Evolutionary conservation across 2,329 filamentous ascomycete genomes (phyloP).

Genomic region (Cladosporium sphaerospermum): DNA sequence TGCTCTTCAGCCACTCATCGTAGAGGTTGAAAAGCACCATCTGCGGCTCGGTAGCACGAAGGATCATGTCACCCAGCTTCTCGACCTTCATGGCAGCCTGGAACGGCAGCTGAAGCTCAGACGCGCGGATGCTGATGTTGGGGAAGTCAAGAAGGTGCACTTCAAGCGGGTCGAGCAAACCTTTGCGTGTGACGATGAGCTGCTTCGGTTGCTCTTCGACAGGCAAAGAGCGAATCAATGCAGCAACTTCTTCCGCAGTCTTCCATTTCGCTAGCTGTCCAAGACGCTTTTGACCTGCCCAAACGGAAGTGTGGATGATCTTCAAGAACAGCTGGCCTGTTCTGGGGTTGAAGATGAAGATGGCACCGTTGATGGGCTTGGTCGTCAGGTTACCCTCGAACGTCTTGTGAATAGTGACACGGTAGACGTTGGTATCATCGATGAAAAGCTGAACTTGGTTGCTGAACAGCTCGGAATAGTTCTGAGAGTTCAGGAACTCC

Average conservation of each 20-base stretch:
- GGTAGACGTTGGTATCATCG: constrained; percentile 98
- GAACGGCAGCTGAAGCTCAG: constrained; percentile 94
- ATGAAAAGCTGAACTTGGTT: constrained; percentile 99
- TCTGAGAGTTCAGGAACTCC: constrained; percentile 98
- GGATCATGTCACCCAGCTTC: constrained; percentile 97
- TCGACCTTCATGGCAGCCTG: constrained; percentile 99
- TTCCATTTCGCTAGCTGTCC: constrained; percentile 99
- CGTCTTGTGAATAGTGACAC: constrained; percentile 98
- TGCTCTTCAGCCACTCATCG: constrained; percentile 97
- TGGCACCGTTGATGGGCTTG: constrained; percentile 98
- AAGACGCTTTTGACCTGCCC: constrained; percentile 98
- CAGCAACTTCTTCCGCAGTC: constrained; percentile 98
- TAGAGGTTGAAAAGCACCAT: constrained; percentile 99
- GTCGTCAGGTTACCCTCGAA: constrained; percentile 99
- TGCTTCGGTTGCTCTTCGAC: constrained; percentile 99
- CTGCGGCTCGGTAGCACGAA: constrained; percentile 95
- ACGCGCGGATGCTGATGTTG: constrained; percentile 97
- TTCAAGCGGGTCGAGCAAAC: constrained; percentile 91
- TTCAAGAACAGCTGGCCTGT: constrained; percentile 97
- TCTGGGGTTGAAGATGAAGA: constrained; percentile 99
- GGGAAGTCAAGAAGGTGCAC: constrained; percentile 97
- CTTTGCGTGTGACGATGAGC: constrained; percentile 95
- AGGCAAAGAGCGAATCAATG: constrained; percentile 87
- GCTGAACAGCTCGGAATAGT: constrained; percentile 98
- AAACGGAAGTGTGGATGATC: constrained; percentile 98